Conservation (phyloP, 768 basidiomycete species). For the Pleurotus citrinopileatus region DNA sequence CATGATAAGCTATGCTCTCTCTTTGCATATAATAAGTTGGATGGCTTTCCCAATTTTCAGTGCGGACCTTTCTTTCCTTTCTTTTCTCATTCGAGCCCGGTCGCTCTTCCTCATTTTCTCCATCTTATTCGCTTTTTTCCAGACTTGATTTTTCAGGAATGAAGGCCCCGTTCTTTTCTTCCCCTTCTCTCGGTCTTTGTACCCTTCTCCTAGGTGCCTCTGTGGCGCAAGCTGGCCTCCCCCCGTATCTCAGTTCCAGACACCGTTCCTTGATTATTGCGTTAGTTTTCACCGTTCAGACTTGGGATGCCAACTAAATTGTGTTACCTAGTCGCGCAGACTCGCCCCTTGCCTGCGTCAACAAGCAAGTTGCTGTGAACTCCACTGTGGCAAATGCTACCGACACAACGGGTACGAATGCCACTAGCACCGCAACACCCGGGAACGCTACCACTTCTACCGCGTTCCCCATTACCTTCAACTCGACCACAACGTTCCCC, state of each 20-base stretch:
- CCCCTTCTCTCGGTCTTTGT: conserved; percentile 26
- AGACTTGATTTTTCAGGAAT: conserved; percentile 16
- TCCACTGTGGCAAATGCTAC: conserved; percentile 17
- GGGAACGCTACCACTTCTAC: conserved; percentile 1
- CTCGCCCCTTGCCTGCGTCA: conserved; percentile 29
- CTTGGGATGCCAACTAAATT: neutral
- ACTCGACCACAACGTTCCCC: neutral
- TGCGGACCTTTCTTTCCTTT: conserved; percentile 11
- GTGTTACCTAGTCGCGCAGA: conserved; percentile 26
- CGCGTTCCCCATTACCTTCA: neutral
- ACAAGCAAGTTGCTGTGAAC: conserved; percentile 17
- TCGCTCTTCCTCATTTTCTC: conserved; percentile 26
- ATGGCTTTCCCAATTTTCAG: neutral
- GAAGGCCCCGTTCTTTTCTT: conserved; percentile 26
- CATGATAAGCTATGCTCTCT: neutral
- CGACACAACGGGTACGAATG: conserved; percentile 14
- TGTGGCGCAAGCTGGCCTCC: conserved; percentile 26
- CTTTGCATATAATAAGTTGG: neutral
- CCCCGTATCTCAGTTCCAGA: conserved; percentile 29
- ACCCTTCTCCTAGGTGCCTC: conserved; percentile 26
- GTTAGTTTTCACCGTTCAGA: neutral
- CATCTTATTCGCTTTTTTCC: conserved; percentile 15
- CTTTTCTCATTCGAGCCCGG: conserved; percentile 29
- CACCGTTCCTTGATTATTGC: conserved; percentile 10
- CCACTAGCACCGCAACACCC: conserved; percentile 14